Evolutionary conservation across 2,329 filamentous ascomycete species (phyloP), one percentile per base, ranked within the genome.

Genomic region (Epichloe baconii): DNA sequence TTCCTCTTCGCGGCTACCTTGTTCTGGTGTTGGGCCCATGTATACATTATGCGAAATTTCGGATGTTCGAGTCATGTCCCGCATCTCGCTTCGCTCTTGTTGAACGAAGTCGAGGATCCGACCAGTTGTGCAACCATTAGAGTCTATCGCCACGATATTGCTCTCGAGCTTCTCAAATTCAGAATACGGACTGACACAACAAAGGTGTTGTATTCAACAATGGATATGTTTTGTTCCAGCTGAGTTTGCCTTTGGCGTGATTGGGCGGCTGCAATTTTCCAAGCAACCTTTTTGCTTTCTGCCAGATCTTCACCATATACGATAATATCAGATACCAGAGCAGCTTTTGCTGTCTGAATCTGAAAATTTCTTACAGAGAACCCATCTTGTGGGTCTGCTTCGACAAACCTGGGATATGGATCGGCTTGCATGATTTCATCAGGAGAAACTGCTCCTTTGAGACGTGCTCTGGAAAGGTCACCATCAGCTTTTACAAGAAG

Each of bases 311-410:
- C 85, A 12, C 88, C 88, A 63, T 98, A 98, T 1, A 98, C 79
- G 41, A 98, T 78, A 56, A 98, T 88, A 64, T 98, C 93, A 0
- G 90, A 96, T 8, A 93, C 79, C 57, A 86, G 80, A 50, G 90
- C 90, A 57, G 87, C 73, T 66, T 98, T 98, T 53, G 86, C 86
- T 0, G 87, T 79, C 66, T 98, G 93, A 40, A 97, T 97, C 60
- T 97, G 91, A 63, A 98, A 98, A 66, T 97, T 97, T 44, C 93
- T 82, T 43, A 97, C 90, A 4, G 88, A 95, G 64, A 97, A 97
- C 8, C 93, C 93, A 57, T 95, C 87, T 51, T 73, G 78, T 1
- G 93, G 93, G 62, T 98, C 93, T 41, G 84, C 78, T 43, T 95
- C 87, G 54, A 89, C 71, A 62, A 98, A 95, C 21, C 82, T 75